Conservation (phyloP, 306 rosid genomes). For the Cucumis cinereus region DNA sequence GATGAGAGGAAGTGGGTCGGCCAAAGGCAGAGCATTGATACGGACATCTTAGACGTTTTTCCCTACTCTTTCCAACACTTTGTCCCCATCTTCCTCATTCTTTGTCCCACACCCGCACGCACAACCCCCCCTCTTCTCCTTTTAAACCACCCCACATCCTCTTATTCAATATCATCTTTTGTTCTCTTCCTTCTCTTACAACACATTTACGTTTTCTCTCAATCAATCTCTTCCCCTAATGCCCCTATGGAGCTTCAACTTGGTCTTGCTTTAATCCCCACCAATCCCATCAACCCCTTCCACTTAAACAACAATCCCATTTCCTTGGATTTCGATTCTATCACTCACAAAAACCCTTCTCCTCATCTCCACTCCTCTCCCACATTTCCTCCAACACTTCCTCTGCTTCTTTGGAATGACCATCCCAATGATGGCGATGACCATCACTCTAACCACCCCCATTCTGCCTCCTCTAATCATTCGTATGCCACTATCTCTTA, state of each 20-base stretch:
- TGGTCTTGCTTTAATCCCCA: constrained; percentile 46
- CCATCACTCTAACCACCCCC: constrained; percentile 9
- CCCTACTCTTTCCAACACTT: constrained; percentile 29
- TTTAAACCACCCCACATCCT: not conserved
- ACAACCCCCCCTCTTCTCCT: not conserved
- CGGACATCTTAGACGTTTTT: constrained; percentile 28
- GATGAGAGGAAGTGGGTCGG: constrained; percentile 28
- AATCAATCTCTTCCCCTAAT: not conserved
- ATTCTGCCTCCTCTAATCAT: not conserved
- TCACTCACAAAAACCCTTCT: constrained; percentile 24
- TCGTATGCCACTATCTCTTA: constrained; percentile 6
- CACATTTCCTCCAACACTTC: constrained; percentile 34
- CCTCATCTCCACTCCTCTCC: not conserved
- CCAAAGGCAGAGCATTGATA: constrained; percentile 35
- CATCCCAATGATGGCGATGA: constrained; percentile 25
- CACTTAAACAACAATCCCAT: constrained; percentile 10
- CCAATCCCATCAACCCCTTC: constrained; percentile 9
- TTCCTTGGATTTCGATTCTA: not conserved
- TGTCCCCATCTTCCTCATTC: constrained; percentile 17
- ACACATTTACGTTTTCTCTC: not conserved
- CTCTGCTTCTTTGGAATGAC: constrained; percentile 46
- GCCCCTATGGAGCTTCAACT: constrained; percentile 74
- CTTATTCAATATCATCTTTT: not conserved
- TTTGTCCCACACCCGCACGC: constrained; percentile 13
- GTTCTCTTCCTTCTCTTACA: constrained; percentile 7